Base-by-base conservation (phyloP, 2,329 filamentous ascomycete species). In the Monosporascus sp. region DNA sequence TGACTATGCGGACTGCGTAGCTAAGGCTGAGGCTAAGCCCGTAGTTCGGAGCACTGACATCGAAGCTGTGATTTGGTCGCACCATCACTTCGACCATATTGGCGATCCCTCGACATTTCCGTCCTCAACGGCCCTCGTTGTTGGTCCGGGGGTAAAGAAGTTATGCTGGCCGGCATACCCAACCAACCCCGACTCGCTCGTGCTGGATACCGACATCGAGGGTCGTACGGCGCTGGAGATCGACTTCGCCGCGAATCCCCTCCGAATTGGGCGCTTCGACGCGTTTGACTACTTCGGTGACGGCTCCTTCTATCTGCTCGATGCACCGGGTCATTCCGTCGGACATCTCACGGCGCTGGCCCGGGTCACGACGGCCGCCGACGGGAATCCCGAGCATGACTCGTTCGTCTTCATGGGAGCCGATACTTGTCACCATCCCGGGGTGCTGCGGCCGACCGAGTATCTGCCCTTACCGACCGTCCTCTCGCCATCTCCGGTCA, bases 341-440 rank as follows among this genome's bases (percentile, higher is more conserved):
- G 69, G 68, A 14, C 69, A 72, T 37, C 60, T 72, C 7, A 69
- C 63, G 48, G 73, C 58, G 3, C 61, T 78, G 5, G 75, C 72
- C 1, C 63, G 74, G 7, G 69, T 70, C 6, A 73, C 68, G 0
- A 49, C 56, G 0, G n/a, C n/a, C n/a, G n/a, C n/a, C n/a, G n/a
- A n/a, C n/a, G n/a, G n/a, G n/a, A n/a, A n/a, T n/a, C n/a, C n/a
- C n/a, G n/a, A n/a, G n/a, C n/a, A n/a, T n/a, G 50, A 57, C 5
- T 53, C 69, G 1, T 78, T 74, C 51, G 59, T 77, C 7, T 68
- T 77, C 47, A 65, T 77, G 57, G 73, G 70, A 7, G 75, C 66
- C 3, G 75, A 79, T 54, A 64, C 68, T 8, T 72, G 70, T 27
- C 75, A 78, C 58, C 72, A 72, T 49, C 58, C 63, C 2, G 72